A percentile compares a stretch with the other conserved stretches of the same genome.
These are phyloP conservation scores for Ustilago sp. DNA, from an alignment of 1,284 basidiomycete genomes.

Conservation along the genomic window DNA sequence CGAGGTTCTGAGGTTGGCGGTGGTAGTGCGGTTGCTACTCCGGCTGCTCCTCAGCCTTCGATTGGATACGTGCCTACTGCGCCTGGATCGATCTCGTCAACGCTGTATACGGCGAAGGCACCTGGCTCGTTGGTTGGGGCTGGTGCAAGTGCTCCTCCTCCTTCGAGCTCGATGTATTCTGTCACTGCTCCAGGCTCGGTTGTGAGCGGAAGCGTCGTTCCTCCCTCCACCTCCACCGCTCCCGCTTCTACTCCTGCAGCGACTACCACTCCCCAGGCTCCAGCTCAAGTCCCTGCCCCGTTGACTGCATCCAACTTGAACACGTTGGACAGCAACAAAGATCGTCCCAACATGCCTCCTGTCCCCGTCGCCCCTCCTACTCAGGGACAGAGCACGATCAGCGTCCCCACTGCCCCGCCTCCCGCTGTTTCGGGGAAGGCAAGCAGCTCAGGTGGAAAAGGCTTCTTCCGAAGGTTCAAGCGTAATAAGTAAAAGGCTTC, in stretches of 20 bases:
- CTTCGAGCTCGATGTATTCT: constrained; percentile 37
- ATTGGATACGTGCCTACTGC: constrained; percentile 39
- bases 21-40: constrained; percentile 2
- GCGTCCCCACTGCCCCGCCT: constrained; percentile 46
- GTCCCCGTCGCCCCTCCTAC: constrained; percentile 39
- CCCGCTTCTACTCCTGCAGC: not conserved
- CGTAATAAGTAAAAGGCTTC: constrained; percentile 34
- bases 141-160: constrained; percentile 12
- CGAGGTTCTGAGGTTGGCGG: constrained; percentile 4
- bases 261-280: not conserved
- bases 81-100: constrained; percentile 39
- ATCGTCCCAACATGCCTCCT: constrained; percentile 41
- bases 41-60: constrained; percentile 22
- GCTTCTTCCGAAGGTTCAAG: constrained; percentile 49
- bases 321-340: constrained; percentile 29
- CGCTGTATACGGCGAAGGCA: constrained; percentile 37
- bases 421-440: constrained; percentile 41
- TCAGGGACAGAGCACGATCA: constrained; percentile 34
- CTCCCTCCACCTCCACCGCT: not conserved
- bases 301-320: constrained; percentile 41
- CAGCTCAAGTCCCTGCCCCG: constrained; percentile 23
- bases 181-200: constrained; percentile 37
- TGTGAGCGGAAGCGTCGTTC: constrained; percentile 13
- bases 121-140: constrained; percentile 37
- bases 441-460: constrained; percentile 29